A percentile compares a stretch with the other conserved stretches of the same genome.
phyloP scores from a whole-genome alignment of 371 early-diverging fungal species.

The Apophysomyces sp. region DNA sequence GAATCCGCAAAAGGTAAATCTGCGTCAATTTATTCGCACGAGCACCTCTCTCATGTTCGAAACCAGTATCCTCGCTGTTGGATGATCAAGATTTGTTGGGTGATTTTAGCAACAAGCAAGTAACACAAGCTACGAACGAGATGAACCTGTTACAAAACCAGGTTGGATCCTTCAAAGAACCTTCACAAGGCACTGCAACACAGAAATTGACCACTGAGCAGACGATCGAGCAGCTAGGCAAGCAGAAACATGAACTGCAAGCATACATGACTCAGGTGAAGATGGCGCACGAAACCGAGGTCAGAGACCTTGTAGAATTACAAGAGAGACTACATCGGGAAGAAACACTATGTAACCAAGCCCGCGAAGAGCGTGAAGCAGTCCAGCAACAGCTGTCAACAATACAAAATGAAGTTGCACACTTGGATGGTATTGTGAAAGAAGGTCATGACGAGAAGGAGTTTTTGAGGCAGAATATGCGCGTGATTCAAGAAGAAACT shows the following conservation, averaged over 20 bases:
- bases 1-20: background rate
- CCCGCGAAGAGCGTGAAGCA: slow-evolving; percentile 21
- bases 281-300: slow-evolving; percentile 26
- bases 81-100: slow-evolving; percentile 40
- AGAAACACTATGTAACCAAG: slow-evolving; percentile 20
- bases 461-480: slow-evolving; percentile 24
- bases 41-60: background rate
- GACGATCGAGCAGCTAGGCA: slow-evolving; percentile 16
- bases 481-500: slow-evolving; percentile 41
- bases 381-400: slow-evolving; percentile 20
- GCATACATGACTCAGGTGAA: slow-evolving; percentile 22
- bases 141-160: slow-evolving; percentile 39
- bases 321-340: slow-evolving; percentile 21
- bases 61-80: background rate
- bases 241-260: slow-evolving; percentile 26
- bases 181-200: slow-evolving; percentile 15
- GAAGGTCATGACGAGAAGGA: slow-evolving; percentile 32
- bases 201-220: slow-evolving; percentile 22
- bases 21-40: background rate
- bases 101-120: slow-evolving; percentile 37
- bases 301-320: slow-evolving; percentile 14
- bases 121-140: slow-evolving; percentile 31
- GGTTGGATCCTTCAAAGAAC: slow-evolving; percentile 15
- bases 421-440: slow-evolving; percentile 21
- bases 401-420: slow-evolving; percentile 15